Evolutionary conservation across 129 eudicot species (phyloP).

Genomic region (sunflower (Helianthus annuus)): HanXRQr2.0-SUNRISE NC_035435.2:176043044-176043543

Average conservation of each 20-base stretch:
- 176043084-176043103: conserved; percentile 65
- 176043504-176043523: conserved; percentile 86
- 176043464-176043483: conserved; percentile 71
- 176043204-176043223: conserved; percentile 68
- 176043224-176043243: conserved; percentile 86
- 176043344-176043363: conserved; percentile 78
- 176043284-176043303: conserved; percentile 83
- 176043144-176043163: conserved; percentile 84
- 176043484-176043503: conserved; percentile 67
- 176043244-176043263: conserved; percentile 78
- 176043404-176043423: conserved; percentile 70
- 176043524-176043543: conserved; percentile 64
- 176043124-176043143: conserved; percentile 82
- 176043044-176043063: conserved; percentile 62
- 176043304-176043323: conserved; percentile 57
- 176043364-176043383: conserved; percentile 75
- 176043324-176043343: conserved; percentile 73
- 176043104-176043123: conserved; percentile 75
- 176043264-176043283: conserved; percentile 67
- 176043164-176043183: conserved; percentile 38
- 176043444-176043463: conserved; percentile 87
- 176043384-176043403: conserved; percentile 71
- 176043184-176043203: conserved; percentile 28
- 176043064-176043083: conserved; percentile 91
- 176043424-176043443: conserved; percentile 76